A percentile compares a stretch with the other conserved stretches of the same genome.
Evolutionary conservation across 768 basidiomycete genomes (phyloP).

Genomic region (Kwoniella dendrophila): DNA sequence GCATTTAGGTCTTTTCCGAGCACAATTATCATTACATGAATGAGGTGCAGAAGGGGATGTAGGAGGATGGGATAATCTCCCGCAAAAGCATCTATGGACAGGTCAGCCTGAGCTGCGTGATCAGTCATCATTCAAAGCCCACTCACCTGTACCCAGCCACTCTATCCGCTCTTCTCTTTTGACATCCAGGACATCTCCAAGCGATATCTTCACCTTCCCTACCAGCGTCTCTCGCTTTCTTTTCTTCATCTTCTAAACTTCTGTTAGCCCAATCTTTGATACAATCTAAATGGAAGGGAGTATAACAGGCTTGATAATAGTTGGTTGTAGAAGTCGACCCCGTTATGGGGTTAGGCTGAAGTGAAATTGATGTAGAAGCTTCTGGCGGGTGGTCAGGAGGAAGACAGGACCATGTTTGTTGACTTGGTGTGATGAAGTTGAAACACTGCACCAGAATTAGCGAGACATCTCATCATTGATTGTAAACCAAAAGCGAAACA

Average conservation of each 20-base stretch:
- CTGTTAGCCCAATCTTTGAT: conserved; percentile 77
- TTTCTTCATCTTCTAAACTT: conserved; percentile 75
- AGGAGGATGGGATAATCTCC: conserved; percentile 32
- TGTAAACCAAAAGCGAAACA: conserved; percentile 12
- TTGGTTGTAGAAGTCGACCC: conserved; percentile 20
- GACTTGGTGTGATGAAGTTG: conserved; percentile 71
- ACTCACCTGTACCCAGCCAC: conserved; percentile 75
- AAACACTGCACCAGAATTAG: conserved; percentile 63
- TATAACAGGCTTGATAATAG: conserved; percentile 66
- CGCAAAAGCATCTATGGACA: conserved; percentile 39
- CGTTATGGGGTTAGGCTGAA: conserved; percentile 14
- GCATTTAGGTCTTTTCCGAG: conserved; percentile 60
- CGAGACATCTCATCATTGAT: neutral
- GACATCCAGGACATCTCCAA: conserved; percentile 95
- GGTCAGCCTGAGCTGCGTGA: conserved; percentile 50
- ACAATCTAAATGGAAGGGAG: conserved; percentile 86
- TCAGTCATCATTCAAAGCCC: conserved; percentile 65
- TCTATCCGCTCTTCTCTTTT: conserved; percentile 69
- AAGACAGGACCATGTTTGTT: conserved; percentile 84
- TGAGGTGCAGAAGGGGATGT: conserved; percentile 47
- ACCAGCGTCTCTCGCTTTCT: conserved; percentile 60
- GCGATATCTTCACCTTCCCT: conserved; percentile 62
- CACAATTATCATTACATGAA: conserved; percentile 56
- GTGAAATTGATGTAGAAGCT: conserved; percentile 15
- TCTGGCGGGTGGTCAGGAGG: conserved; percentile 60